Conservation (phyloP, 2,329 filamentous ascomycete species). For the Aschersonia sp. region DNA sequence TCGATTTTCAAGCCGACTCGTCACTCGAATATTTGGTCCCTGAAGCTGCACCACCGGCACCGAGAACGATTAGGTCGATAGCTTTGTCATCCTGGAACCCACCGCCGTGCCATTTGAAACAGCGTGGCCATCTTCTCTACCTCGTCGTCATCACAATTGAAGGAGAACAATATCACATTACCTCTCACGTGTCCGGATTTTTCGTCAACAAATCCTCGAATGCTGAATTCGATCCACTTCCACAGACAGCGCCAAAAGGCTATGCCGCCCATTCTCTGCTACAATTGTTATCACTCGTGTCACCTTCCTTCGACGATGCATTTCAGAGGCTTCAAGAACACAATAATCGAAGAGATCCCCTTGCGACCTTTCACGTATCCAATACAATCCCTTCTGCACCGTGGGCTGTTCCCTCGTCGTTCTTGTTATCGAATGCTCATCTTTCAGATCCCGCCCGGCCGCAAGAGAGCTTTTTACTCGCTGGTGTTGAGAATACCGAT, state of each 20-base stretch:
- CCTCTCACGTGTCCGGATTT: conserved; percentile 85
- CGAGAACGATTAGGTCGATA: conserved; percentile 83
- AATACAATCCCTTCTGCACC: conserved; percentile 86
- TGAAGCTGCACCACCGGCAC: conserved; percentile 47
- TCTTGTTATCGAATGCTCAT: conserved; percentile 53
- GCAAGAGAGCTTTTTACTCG: conserved; percentile 82
- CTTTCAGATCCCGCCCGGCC: conserved; percentile 73
- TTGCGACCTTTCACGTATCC: conserved; percentile 89
- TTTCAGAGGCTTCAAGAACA: conserved; percentile 72
- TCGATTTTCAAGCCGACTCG: conserved; percentile 60
- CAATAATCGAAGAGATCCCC: conserved; percentile 72
- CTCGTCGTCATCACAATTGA: conserved; percentile 81
- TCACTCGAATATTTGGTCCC: conserved; percentile 61
- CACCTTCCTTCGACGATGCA: conserved; percentile 63
- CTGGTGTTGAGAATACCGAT: conserved; percentile 85
- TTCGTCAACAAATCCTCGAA: conserved; percentile 95
- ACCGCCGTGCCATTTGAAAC: conserved; percentile 77
- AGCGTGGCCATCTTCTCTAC: conserved; percentile 87
- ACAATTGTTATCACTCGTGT: conserved; percentile 62
- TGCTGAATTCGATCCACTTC: conserved; percentile 84
- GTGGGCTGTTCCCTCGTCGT: conserved; percentile 68
- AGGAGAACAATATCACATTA: conserved; percentile 89
- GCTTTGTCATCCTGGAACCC: conserved; percentile 92
- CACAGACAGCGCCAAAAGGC: conserved; percentile 63
- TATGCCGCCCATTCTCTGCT: conserved; percentile 75